phyloP scores from a whole-genome alignment of 2,329 filamentous ascomycete genomes.

The Daldinia eschscholtzii region DNA sequence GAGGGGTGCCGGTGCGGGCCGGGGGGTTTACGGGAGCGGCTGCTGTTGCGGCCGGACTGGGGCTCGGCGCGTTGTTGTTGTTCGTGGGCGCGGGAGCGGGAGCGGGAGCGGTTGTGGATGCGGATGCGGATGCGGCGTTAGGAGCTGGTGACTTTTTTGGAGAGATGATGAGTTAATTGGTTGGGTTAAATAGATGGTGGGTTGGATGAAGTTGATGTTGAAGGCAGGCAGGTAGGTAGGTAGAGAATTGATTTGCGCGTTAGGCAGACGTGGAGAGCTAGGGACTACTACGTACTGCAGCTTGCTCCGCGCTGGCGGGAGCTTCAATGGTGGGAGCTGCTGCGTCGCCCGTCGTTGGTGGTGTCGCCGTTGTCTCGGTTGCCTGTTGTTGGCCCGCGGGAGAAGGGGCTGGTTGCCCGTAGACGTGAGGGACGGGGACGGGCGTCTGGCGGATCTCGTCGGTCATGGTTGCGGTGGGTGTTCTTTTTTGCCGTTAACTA shows the following conservation, averaged over 20 bases:
- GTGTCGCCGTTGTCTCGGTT: slow-evolving; percentile 1
- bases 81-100: slow-evolving; percentile 46
- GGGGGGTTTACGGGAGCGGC: slow-evolving; percentile 28
- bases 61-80: slow-evolving; percentile 54
- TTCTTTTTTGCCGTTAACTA: no score
- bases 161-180: slow-evolving; percentile 35
- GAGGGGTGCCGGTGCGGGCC: slow-evolving; percentile 63
- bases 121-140: slow-evolving; percentile 24
- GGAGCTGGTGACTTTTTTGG: slow-evolving; percentile 54
- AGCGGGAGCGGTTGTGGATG: slow-evolving; percentile 34
- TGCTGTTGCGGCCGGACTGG: slow-evolving; percentile 54
- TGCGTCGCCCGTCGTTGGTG: slow-evolving; percentile 4
- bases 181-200: slow-evolving; percentile 30
- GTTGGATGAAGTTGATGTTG: slow-evolving; percentile 53
- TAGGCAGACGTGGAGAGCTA: not conserved
- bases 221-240: not conserved
- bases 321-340: slow-evolving; percentile 28
- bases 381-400: not conserved
- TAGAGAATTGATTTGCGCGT: not conserved
- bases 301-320: slow-evolving; percentile 52
- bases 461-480: slow-evolving; percentile 38
- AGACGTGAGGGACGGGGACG: slow-evolving; percentile 46
- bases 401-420: slow-evolving; percentile 41
- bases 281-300: slow-evolving; percentile 53
- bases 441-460: slow-evolving; percentile 48